phyloP scores from a whole-genome alignment of 164 flowering plant genomes.

The Vitis rotundifolia region DNA sequence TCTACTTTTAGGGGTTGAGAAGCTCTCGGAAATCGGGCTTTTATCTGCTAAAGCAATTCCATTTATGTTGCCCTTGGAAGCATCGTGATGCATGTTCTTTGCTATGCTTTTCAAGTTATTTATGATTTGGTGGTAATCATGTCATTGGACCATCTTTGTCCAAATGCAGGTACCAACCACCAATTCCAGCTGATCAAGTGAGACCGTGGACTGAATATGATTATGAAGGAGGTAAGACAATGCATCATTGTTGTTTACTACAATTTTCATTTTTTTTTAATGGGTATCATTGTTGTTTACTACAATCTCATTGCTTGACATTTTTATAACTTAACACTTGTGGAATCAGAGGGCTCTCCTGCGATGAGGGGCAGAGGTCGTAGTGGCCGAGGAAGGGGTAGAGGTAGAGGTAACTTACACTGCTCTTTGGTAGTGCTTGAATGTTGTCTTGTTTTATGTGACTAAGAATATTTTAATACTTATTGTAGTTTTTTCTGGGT shows the following conservation, averaged over 20 bases:
- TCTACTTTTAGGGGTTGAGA: too few species aligned
- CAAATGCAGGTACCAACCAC: slow-evolving; percentile 24
- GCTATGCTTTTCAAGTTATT: neutral
- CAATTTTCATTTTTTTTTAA: too few species aligned
- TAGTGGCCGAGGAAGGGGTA: slow-evolving; percentile 20
- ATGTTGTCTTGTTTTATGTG: neutral
- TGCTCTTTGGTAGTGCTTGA: neutral
- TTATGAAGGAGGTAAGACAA: slow-evolving; percentile 25
- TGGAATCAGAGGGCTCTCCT: slow-evolving; percentile 21
- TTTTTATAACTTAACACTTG: neutral
- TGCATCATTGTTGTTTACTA: neutral
- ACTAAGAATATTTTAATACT: neutral
- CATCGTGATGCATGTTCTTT: too few species aligned
- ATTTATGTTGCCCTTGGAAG: too few species aligned
- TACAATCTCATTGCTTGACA: neutral
- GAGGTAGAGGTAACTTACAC: slow-evolving; percentile 35
- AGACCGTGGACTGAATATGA: slow-evolving; percentile 23
- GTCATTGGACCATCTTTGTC: neutral
- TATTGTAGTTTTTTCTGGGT: neutral
- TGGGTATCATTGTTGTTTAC: neutral
- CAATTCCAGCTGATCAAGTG: slow-evolving; percentile 33
- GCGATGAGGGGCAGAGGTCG: slow-evolving; percentile 20
- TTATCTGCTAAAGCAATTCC: too few species aligned
- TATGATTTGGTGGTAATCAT: neutral
- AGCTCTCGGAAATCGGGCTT: too few species aligned